A percentile compares a stretch with the other conserved stretches of the same genome.
Evolutionary conservation across 78 protist species (phyloP).

Genomic region (Emiliania huxleyi): DNA sequence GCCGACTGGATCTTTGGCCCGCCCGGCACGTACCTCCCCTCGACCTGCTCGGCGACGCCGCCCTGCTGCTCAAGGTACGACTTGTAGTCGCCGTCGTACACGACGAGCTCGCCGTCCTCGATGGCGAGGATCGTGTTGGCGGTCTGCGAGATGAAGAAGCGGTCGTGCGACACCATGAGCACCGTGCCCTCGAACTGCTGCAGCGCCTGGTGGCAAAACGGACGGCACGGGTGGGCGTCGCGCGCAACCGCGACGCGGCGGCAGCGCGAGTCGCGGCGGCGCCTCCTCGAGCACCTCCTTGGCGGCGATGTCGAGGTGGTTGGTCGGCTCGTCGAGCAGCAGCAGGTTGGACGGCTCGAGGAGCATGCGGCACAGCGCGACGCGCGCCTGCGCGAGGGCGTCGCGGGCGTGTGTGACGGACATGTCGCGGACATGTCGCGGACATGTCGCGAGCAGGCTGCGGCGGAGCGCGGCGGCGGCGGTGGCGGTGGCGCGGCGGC

Average conservation of each 20-base stretch:
- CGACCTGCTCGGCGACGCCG: background rate
- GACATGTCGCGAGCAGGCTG: too few species aligned
- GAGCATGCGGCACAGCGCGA: slow-evolving; percentile 56
- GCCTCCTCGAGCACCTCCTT: slow-evolving; percentile 57
- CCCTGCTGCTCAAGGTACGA: slow-evolving; percentile 32
- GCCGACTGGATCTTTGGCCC: background rate
- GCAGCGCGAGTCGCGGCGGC: too few species aligned
- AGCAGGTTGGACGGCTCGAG: slow-evolving; percentile 43
- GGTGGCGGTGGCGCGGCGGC: too few species aligned
- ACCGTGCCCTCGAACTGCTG: slow-evolving; percentile 46
- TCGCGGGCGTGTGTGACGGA: too few species aligned
- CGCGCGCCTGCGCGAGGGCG: slow-evolving; percentile 3
- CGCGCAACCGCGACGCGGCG: too few species aligned
- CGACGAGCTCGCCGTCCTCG: slow-evolving; percentile 33
- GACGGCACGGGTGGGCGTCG: too few species aligned
- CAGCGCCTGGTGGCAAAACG: too few species aligned
- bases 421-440: too few species aligned
- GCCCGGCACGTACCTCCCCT: background rate
- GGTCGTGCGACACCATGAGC: slow-evolving; percentile 54
- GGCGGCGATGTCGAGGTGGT: slow-evolving; percentile 52
- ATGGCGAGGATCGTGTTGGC: slow-evolving; percentile 27
- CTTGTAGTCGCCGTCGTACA: slow-evolving; percentile 41
- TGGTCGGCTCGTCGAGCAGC: slow-evolving; percentile 53
- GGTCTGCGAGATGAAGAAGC: slow-evolving; percentile 50
- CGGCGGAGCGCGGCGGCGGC: too few species aligned